Base-by-base conservation (phyloP, 805 yeast species). In the Saturnispora sanitii region DNA sequence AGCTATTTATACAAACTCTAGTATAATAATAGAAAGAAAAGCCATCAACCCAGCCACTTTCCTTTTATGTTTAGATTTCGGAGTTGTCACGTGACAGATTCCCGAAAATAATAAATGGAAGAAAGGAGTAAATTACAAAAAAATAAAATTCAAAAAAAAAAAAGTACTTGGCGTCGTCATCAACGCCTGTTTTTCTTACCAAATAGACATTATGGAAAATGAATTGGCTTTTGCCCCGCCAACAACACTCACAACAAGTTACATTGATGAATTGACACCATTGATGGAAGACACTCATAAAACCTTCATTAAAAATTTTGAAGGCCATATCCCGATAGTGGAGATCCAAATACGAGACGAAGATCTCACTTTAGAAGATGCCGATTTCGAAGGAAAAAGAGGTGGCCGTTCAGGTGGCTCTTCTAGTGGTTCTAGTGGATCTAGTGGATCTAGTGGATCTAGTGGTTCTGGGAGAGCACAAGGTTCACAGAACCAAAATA, bases 401-500 rank as follows among this genome's bases (percentile, higher is more conserved):
- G 33, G 40, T 12, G 40, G 40, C 13, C n/a, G 26, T 16, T 26
- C 30, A 20, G 33, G 40, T 22, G 33, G 41, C 33, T 28, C 32
- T n/a, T 28, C 27, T 2, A 25, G 41, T 25, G 42, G 37, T 5
- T 21, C 30, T 16, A 37, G 30, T 31, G 34, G 30, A 3, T 31
- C 36, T 1, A 21, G 28, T 25, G 28, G 38, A 0, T 37, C 40
- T 4, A 19, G 37, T 25, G 36, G 33, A 0, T 31, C 35, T 7
- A 13, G 22, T 6, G 31, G 37, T 15, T 26, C 32, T 8, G 40
- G 40, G 9, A 29, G 17, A 18, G 37, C 42, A 12, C 35, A 31
- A 15, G 46, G 45, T 2, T 36, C 40, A 1, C 30, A 22, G 4
- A 34, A 21, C 8, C 41, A 38, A 25, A 25, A 34, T 21, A 26